Evolutionary conservation across 768 basidiomycete genomes (phyloP), one percentile per base, ranked within the genome.

Genomic region (Tephrocybe sp.): DNA sequence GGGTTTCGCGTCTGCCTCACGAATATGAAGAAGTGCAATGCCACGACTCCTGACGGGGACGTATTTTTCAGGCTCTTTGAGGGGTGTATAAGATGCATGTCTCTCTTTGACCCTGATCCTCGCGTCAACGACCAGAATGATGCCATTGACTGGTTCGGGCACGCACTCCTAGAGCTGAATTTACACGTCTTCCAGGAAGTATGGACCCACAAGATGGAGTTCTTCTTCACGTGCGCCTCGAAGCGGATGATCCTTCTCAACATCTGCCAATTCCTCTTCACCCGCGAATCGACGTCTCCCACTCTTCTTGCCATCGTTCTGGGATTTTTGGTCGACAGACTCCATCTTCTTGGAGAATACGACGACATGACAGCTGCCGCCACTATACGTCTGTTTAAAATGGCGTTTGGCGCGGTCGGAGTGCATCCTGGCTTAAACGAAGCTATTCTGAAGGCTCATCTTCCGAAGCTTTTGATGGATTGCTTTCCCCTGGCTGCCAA

Each of bases 101-200:
- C 84, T 14, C 76, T 96, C 41, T 92, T 91, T 63, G 90, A 89
- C 51, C 76, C 83, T 4, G 80, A 87, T 50, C 78, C 79, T 45
- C 81, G 83, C 38, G 73, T 89, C 45, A 81, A 76, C 32, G 80
- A 68, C 37, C 73, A 75, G 49, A 75, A 85, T 45, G 94, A 98
- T 63, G 85, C 86, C 4, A 80, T 93, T 61, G 96, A 99, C 51
- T 85, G 86, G 78, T 83, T 98, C 53, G 84, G 81, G 4, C 79
- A 82, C 20, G 83, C 89, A 36, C 78, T 95, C 38, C 68, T 84
- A 32, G 90, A 94, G 65, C 81, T 95, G 60, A 90, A 97, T 62
- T 75, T 90, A 7, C 91, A 96, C 62, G 88, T 95, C 54, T 95
- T 97, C 66, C 90, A 96, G 67, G 93, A 97, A 70, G 90, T 98